Evolutionary conservation across 805 yeast genomes (phyloP).

Genomic region (Wickerhamomyces hampshirensis): DNA sequence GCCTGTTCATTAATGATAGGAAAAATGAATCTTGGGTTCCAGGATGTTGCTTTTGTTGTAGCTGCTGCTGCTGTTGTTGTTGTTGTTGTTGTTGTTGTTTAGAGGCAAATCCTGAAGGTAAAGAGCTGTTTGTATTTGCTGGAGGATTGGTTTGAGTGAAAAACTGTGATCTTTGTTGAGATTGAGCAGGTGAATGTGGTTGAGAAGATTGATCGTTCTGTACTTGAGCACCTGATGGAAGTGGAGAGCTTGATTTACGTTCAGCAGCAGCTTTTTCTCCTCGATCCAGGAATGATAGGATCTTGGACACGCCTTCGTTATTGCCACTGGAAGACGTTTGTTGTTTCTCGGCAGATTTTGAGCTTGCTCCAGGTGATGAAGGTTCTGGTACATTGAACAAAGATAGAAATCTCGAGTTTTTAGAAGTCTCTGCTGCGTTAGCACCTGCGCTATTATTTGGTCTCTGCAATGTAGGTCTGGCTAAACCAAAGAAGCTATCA

Average conservation of each 20-base stretch:
- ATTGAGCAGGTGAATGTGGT: constrained; percentile 7
- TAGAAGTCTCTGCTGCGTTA: constrained; percentile 1
- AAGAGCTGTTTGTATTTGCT: constrained; percentile 5
- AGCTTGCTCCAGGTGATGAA: constrained; percentile 3
- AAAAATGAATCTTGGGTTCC: constrained; percentile 23
- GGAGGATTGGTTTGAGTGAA: constrained; percentile 4
- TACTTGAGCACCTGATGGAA: constrained; percentile 4
- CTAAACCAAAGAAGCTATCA: constrained; percentile 23
- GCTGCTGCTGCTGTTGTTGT: no score
- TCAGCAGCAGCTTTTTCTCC: constrained; percentile 13
- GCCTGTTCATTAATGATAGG: constrained; percentile 20
- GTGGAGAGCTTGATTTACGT: neutral
- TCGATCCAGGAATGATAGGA: constrained; percentile 22
- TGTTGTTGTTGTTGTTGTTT: neutral
- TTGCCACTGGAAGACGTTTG: constrained; percentile 3
- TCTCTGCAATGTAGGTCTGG: constrained; percentile 6
- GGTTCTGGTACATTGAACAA: constrained; percentile 21
- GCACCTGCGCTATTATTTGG: constrained; percentile 12
- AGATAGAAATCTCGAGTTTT: constrained; percentile 25
- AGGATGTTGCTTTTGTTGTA: constrained; percentile 6
- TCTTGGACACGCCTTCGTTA: constrained; percentile 21
- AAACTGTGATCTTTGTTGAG: constrained; percentile 1
- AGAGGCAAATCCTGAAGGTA: constrained; percentile 19
- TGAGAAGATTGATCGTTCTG: constrained; percentile 1
- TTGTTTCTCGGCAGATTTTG: constrained; percentile 1